Evolutionary conservation across 1,139 yeast species (phyloP), one percentile per base, ranked within the genome.

Genomic region (Sugiyamaella novakii): DNA sequence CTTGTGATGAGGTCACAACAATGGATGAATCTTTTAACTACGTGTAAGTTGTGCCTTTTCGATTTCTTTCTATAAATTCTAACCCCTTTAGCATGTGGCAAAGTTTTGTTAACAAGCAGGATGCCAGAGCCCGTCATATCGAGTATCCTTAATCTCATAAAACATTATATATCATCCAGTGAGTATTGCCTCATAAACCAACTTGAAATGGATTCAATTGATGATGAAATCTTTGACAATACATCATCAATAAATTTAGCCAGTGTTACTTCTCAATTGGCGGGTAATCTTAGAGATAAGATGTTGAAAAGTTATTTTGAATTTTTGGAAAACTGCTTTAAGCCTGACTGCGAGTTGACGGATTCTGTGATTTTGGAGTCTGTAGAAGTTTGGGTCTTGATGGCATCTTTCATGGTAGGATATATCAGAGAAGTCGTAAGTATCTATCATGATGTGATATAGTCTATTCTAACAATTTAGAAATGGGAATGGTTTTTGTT

Each of bases 401-500:
- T 48, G 30, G 48, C 52, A 11, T 25, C 45, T 5, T 44, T 54
- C 39, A 12, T 50, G 34, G 52, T 50, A 2, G 27, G 42, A 12
- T 14, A 31, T 12, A 37, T 12, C 12, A n/a, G 18, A 15, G 42
- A 37, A 3, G 30, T 47, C 11, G 50, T 48, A 47, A 42, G 50
- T 43, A 11, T n/a, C n/a, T n/a, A n/a, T n/a, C n/a, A n/a, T n/a
- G n/a, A n/a, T n/a, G n/a, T n/a, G n/a, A n/a, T n/a, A n/a, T n/a
- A n/a, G n/a, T n/a, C n/a, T n/a, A n/a, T n/a, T n/a, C n/a, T n/a
- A n/a, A n/a, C n/a, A n/a, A 31, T 30, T 21, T 29, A 50, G 47
- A 34, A 28, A 14, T 52, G 55, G 54, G 46, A 46, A n/a, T 40
- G 47, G 34, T 52, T 54, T 34, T 27, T 54, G 30, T 22, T 41